phyloP scores from a whole-genome alignment of 2,329 filamentous ascomycete genomes.

The Leptographium flavum region DNA sequence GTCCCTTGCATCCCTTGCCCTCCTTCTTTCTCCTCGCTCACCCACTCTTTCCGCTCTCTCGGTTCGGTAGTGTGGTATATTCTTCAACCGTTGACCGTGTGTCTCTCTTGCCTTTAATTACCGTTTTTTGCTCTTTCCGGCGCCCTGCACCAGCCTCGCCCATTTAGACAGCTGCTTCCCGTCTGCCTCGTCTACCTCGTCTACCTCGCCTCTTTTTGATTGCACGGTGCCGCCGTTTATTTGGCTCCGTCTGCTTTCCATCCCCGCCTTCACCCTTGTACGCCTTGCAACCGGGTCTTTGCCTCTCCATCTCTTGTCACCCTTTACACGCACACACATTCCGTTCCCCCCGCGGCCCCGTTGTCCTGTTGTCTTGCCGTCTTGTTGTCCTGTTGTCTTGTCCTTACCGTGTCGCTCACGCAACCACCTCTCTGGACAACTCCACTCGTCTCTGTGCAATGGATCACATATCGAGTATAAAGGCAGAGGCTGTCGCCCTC shows the following conservation, averaged over 20 bases:
- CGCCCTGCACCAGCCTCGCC: no score
- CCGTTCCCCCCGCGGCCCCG: background rate
- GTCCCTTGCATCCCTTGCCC: background rate
- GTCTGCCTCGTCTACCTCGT: background rate
- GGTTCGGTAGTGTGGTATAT: no score
- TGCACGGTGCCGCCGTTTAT: background rate
- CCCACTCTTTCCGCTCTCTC: background rate
- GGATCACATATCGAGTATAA: constrained; percentile 7
- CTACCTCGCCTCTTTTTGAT: background rate
- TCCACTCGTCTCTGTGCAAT: background rate
- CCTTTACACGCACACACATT: background rate
- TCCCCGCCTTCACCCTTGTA: background rate
- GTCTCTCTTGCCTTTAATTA: background rate
- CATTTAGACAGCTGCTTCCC: no score
- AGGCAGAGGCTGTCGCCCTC: constrained; percentile 5
- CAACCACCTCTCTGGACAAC: background rate
- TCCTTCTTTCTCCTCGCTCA: background rate
- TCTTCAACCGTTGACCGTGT: no score
- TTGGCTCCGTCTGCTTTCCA: background rate
- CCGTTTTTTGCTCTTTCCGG: no score
- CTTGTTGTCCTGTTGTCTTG: background rate
- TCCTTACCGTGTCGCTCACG: background rate
- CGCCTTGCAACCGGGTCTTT: background rate
- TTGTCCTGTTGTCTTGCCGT: background rate
- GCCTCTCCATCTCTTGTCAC: background rate